Evolutionary conservation across 2,329 filamentous ascomycete species (phyloP), one percentile per base, ranked within the genome.

Genomic region (Talaromyces sp.): DNA sequence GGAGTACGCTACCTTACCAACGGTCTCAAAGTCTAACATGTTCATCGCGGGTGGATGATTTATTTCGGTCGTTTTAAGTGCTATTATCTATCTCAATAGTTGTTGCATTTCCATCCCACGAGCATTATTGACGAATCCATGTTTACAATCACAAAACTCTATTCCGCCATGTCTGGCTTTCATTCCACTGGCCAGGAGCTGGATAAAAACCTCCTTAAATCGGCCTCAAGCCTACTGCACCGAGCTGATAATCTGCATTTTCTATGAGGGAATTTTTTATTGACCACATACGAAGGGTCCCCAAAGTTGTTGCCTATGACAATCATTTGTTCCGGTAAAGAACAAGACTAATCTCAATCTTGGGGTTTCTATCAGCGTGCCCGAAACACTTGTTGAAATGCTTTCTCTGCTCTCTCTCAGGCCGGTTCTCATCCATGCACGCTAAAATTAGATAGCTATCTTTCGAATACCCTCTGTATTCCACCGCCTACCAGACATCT

Each of bases 1-100:
- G 95, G 95, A 11, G 87, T 99, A 22, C 90, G 95, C 65, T 99
- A 97, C 75, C 87, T 99, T 68, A 98, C 94, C 66, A 99, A 99
- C 76, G 94, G 95, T 62, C 87, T 99, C 74, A 99, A 99, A 76
- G 95, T 98, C 78, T 99, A 97, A 81, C 92, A 99, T 77, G 90
- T 98, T 19, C 96, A 22, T 22, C 19, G 19, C 2, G 19, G 19
- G 22, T 22, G 6, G 27, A 27, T 27, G 1, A 2, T 27, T 27
- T 27, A 27, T 27, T 27, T 27, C 6, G 27, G 27, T 27, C 3
- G 27, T 27, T 27, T 27, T 6, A 27, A 1, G 6, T 27, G 27
- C 27, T 27, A 6, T 27, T 27, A 27, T 3, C 27, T 6, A 3
- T 27, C 27, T 1, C 27, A 27, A 27, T 6, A 4, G 3, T 3